phyloP scores from a whole-genome alignment of 352 stramenopile species.

The Plasmopara halstedii region DNA sequence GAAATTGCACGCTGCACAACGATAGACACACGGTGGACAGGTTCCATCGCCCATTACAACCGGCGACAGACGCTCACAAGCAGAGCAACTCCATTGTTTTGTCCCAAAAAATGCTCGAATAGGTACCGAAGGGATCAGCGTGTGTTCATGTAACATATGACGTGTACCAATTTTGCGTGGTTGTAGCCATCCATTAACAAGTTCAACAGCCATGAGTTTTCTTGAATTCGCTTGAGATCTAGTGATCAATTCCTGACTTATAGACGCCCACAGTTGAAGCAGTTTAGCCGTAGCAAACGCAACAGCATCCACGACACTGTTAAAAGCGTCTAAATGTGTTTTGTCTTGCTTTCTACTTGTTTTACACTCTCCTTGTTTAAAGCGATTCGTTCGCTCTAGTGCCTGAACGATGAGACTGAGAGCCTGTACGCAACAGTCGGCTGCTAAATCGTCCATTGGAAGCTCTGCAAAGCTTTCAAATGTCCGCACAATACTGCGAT shows the following conservation, averaged over 20 bases:
- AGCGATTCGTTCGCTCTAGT: slow-evolving; percentile 11
- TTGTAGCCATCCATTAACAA: slow-evolving; percentile 36
- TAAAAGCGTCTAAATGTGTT: background rate
- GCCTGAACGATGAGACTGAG: slow-evolving; percentile 17
- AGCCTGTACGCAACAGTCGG: slow-evolving; percentile 13
- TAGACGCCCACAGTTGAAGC: slow-evolving; percentile 21
- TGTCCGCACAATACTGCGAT: background rate
- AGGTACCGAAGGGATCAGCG: slow-evolving; percentile 24
- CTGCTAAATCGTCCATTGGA: slow-evolving; percentile 1
- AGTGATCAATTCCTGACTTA: slow-evolving; percentile 9
- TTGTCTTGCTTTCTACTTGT: background rate
- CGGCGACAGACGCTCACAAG: slow-evolving; percentile 27
- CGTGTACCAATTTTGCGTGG: slow-evolving; percentile 15
- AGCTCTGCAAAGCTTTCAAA: slow-evolving; percentile 16
- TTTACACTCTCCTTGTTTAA: slow-evolving; percentile 1
- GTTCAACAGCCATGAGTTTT: slow-evolving; percentile 14
- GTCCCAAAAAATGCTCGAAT: slow-evolving; percentile 22
- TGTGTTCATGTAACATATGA: slow-evolving; percentile 38
- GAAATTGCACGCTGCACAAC: slow-evolving; percentile 49
- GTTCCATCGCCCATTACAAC: slow-evolving; percentile 8
- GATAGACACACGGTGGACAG: slow-evolving; percentile 23
- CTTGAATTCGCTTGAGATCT: slow-evolving; percentile 7
- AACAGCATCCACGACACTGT: slow-evolving; percentile 23
- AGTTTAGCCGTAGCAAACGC: slow-evolving; percentile 21
- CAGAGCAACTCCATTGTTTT: slow-evolving; percentile 32